Evolutionary conservation across 2,329 filamentous ascomycete genomes (phyloP), one percentile per base, ranked within the genome.

Genomic region (Cephalotrichum gorgonifer): DNA sequence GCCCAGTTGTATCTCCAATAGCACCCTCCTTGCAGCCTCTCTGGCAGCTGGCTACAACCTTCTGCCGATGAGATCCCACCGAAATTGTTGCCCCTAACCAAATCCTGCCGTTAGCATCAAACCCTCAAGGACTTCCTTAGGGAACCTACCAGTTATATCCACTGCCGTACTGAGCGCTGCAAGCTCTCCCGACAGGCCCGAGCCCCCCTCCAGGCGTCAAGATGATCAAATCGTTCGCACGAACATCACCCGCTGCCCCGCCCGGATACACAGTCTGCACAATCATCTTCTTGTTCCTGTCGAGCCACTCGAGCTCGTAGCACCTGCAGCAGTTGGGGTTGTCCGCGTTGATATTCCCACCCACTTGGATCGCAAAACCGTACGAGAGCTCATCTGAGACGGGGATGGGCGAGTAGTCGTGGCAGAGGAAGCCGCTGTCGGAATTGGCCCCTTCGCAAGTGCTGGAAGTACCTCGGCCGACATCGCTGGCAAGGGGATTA

Each of bases 251-350:
- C 6, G 47, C 49, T 1, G 47, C 17, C 3, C 54, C 54, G 14
- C 54, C 54, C 4, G 54, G 50, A 6, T 51, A 56, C 15, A 56
- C 43, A 20, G 54, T 43, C 49, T 56, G 54, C 9, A 55, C 54
- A 17, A 54, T 41, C 54, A 55, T 57, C 22, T 42, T 53, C 53
- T 56, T 58, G 38, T 53, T 53, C 9, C 4, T 43, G 12, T 43
- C 41, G 1, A 51, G 38, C 56, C 56, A 57, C 35, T 52, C 17
- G 17, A 57, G 41, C 45, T 56, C 44, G 49, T 53, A 53, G 51
- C 56, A 57, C 43, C 54, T 53, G 53, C 56, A 57, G 54, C 56
- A 57, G 45, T 52, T 54, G 23, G 55, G 42, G 33, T 55, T 54
- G 51, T 53, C 53, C 22, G 50, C 44, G 30, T 17, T 48, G 17